Base-by-base conservation (phyloP, 257 asterid species). In the Nicotiana benthamiana region DNA sequence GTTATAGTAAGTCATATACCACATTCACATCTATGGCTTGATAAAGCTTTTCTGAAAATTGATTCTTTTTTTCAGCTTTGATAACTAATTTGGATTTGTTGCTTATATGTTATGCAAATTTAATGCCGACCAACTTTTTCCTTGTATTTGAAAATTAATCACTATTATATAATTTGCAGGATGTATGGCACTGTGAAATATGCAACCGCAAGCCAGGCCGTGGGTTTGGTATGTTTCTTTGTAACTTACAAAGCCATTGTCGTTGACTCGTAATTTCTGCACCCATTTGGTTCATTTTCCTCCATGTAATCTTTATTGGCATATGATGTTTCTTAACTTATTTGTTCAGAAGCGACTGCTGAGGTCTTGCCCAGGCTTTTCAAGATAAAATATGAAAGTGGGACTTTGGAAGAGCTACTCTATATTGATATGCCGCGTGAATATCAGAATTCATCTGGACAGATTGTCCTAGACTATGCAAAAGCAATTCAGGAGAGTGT, bases 121-220 rank as follows among this genome's bases (percentile, higher is more conserved):
- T 3, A 9, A 17, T 65, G 74, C 20, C 0, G 24, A 30, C 52
- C 24, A 5, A 59, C 65, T 32, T 62, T 34, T 51, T 34, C 63
- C 12, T 77, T 77, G 52, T 77, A n/a, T 67, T 53, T 30, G 30
- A 28, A 52, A 76, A 28, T 51, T 53, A 18, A 34, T 43, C 51
- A 18, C n/a, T 59, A 36, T 83, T 77, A 12, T 70, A 26, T 40
- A 48, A 51, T 36, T 48, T 90, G 92, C 89, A 95, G 99, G 99
- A 95, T 86, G 93, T 91, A 77, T 95, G 99, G 99, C 99, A 95
- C 61, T 95, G 99, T 82, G 97, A 93, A 84, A 95, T 95, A 81
- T 95, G 99, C 94, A 95, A 91, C 79, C 91, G 96, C 62, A 95
- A 89, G 90, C 99, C 99, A 59, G 98, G 99, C 59, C 99, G 98